Percentiles rank a stretch among this genome's conserved stretches.
phyloP scores from a whole-genome alignment of 257 asterid genomes.

The Nicotiana noctiflora region DNA sequence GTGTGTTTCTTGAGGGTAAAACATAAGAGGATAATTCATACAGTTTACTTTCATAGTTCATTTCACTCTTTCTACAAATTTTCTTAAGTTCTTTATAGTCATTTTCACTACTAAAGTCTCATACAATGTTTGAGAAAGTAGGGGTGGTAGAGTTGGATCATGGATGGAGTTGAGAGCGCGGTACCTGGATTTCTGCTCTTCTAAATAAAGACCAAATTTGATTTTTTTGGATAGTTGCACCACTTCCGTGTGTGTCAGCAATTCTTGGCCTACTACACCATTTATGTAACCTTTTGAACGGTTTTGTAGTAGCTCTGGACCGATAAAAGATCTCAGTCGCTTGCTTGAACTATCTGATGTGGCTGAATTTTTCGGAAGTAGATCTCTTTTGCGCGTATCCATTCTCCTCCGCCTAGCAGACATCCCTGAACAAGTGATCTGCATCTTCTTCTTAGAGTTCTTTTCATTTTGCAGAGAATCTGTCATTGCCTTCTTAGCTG shows the following conservation, averaged over 20 bases:
- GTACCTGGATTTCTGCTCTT: slow-evolving; percentile 70
- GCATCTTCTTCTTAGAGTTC: slow-evolving; percentile 21
- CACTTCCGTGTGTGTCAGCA: slow-evolving; percentile 76
- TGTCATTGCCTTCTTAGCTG: slow-evolving; percentile 24
- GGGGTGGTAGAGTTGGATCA: neutral
- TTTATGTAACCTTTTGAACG: slow-evolving; percentile 62
- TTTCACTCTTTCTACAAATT: neutral
- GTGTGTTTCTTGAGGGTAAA: neutral
- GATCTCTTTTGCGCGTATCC: slow-evolving; percentile 34
- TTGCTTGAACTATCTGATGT: slow-evolving; percentile 18
- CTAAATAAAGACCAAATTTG: slow-evolving; percentile 57
- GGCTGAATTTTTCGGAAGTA: slow-evolving; percentile 19
- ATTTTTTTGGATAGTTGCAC: slow-evolving; percentile 67
- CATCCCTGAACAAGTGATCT: slow-evolving; percentile 56
- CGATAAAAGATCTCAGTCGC: slow-evolving; percentile 35
- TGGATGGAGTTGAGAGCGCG: neutral
- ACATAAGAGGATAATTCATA: neutral
- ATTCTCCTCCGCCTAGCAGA: slow-evolving; percentile 78
- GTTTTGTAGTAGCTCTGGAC: slow-evolving; percentile 48
- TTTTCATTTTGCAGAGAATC: slow-evolving; percentile 12
- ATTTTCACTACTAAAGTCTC: neutral
- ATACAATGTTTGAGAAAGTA: neutral
- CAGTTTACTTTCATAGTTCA: neutral
- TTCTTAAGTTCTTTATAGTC: neutral
- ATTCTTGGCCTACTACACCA: slow-evolving; percentile 51